Evolutionary conservation across 192 early-diverging fungal species (phyloP).

Genomic region (Entomortierella beljakovae): DNA sequence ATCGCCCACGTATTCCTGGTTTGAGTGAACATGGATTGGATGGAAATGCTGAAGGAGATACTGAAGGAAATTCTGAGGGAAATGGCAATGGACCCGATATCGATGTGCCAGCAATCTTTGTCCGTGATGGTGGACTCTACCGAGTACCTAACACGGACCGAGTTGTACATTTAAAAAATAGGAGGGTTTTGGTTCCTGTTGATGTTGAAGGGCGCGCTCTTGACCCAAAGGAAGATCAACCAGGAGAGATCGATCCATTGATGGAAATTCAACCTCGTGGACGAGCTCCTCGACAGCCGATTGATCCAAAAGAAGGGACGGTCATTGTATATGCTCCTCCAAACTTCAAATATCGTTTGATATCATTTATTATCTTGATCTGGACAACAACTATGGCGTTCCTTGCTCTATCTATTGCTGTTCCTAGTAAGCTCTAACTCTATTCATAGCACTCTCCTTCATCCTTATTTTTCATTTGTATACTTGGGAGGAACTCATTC

Average conservation of each 20-base stretch:
- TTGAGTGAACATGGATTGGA: slow-evolving; percentile 58
- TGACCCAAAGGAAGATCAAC: slow-evolving; percentile 69
- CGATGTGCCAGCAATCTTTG: slow-evolving; percentile 64
- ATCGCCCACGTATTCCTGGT: slow-evolving; percentile 65
- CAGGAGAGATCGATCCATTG: slow-evolving; percentile 66
- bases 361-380: slow-evolving; percentile 64
- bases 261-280: slow-evolving; percentile 46
- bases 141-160: slow-evolving; percentile 90
- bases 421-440: slow-evolving; percentile 49
- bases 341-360: slow-evolving; percentile 69
- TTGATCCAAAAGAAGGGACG: slow-evolving; percentile 74
- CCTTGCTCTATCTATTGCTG: slow-evolving; percentile 58
- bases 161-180: slow-evolving; percentile 82
- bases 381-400: slow-evolving; percentile 66
- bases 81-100: slow-evolving; percentile 52
- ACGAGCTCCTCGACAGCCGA: slow-evolving; percentile 33
- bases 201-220: slow-evolving; percentile 66
- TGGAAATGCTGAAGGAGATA: background rate
- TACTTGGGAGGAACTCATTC: background rate
- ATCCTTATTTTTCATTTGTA: background rate
- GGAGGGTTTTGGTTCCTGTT: slow-evolving; percentile 85
- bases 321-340: slow-evolving; percentile 88
- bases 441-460: background rate
- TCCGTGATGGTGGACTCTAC: slow-evolving; percentile 72
- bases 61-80: slow-evolving; percentile 44